phyloP scores from a whole-genome alignment of 1,139 yeast genomes.

The Scheffersomyces quercinus region DNA sequence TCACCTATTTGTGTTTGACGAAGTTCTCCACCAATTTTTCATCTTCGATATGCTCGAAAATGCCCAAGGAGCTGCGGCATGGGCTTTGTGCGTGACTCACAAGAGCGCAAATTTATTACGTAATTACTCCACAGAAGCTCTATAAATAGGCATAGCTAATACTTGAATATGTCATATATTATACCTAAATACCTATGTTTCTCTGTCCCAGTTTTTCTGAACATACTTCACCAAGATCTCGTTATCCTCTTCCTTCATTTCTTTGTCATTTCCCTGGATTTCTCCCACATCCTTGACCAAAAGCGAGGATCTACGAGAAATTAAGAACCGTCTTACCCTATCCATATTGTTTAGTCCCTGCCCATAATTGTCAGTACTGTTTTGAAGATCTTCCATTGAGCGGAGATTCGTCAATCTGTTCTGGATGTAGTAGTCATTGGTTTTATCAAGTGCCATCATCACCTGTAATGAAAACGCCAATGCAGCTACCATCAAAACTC shows the following conservation, averaged over 20 bases:
- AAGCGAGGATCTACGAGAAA: constrained; percentile 52
- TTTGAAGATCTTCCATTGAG: constrained; percentile 46
- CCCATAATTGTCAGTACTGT: constrained; percentile 55
- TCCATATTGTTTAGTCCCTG: constrained; percentile 50
- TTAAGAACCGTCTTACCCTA: constrained; percentile 57
- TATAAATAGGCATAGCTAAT: too few relatives aligned
- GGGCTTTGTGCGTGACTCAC: too few relatives aligned
- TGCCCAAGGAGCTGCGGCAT: too few relatives aligned
- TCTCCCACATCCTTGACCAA: constrained; percentile 21
- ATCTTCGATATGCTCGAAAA: too few relatives aligned
- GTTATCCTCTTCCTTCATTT: constrained; percentile 23
- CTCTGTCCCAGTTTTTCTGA: constrained; percentile 20
- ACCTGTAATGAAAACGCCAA: constrained; percentile 47
- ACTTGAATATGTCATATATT: too few relatives aligned
- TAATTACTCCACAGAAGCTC: too few relatives aligned
- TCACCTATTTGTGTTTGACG: too few relatives aligned
- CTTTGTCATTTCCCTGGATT: constrained; percentile 13
- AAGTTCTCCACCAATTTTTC: too few relatives aligned
- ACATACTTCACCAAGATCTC: constrained; percentile 37
- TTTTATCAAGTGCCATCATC: constrained; percentile 41
- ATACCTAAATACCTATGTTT: not conserved
- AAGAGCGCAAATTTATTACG: too few relatives aligned
- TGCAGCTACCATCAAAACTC: constrained; percentile 41
- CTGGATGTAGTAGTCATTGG: constrained; percentile 31
- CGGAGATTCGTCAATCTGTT: constrained; percentile 41